Base-by-base conservation (phyloP, 768 basidiomycete species). In the Boletus rufocinnamomeus region DNA sequence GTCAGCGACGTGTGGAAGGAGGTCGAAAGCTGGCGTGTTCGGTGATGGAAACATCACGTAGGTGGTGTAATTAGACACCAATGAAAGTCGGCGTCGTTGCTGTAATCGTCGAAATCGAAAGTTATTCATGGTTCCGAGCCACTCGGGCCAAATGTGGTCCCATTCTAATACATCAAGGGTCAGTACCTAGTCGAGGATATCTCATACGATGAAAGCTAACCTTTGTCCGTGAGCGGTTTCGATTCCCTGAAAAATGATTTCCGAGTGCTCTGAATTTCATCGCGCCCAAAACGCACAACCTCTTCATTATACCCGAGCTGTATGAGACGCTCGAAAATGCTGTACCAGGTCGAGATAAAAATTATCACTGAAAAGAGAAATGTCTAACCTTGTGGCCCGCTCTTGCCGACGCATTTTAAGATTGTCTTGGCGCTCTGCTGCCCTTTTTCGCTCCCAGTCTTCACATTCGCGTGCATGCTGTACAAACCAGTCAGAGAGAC, bases 1-100 rank as follows among this genome's bases (percentile, higher is more conserved):
- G 13, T 62, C 65, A 27, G 13, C n/a, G 14, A 53, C 46, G 4
- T 59, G 49, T 27, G 65, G 64, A 37, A 63, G 53, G 13, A 63
- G 52, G 19, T 43, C 53, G 3, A 56, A 59, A 1, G 34, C n/a
- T 37, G 23, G 50, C 3, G 32, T 2, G 23, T 37, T 25, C 34
- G 13, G 17, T 11, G 50, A 8, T 9, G 14, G 50, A 10, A 17
- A 17, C 6, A 9, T 27, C 25, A 51, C 35, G 6, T 51, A 27
- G 50, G 50, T 41, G 14, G 4, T 40, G 25, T 69, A 66, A 44
- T 43, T 46, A 0, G 16, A 8, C 9, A 28, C 40, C 41, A 66
- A n/a, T 14, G 37, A 10, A 2, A 1, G 19, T 50, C 59, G 58
- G 13, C 63, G 63, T 16, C 35, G 6, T 11, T 5, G 11, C 21